Base-by-base conservation (phyloP, 495 filamentous ascomycete genomes). In the Talaromyces nanjingensis region DNA sequence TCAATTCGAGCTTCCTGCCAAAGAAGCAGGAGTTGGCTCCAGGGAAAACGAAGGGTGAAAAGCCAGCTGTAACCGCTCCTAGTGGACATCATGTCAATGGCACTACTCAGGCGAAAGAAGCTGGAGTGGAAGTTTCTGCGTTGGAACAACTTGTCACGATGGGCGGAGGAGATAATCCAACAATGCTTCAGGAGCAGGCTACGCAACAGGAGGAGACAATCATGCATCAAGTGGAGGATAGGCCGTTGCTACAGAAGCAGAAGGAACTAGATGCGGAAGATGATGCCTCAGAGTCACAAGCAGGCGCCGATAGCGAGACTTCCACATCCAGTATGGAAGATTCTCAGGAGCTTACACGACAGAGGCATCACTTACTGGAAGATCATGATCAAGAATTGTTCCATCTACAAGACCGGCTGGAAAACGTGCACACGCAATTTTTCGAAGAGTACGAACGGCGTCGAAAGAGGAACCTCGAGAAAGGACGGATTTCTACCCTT, bases 1-100 rank as follows among this genome's bases (percentile, higher is more conserved):
- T 99, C 79, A 99, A 99, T 78, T 96, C 94, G 2, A 96, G 90
- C 68, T 98, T 98, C 73, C 73, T 99, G 60, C 96, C 94, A 0
- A 94, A 96, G 71, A 86, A 90, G 58, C 86, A 91, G 66, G 92
- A 93, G 59, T 74, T 93, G 24, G 83, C 76, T 37, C 66, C 76
- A 11, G 29, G 62, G 45, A 62, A 27, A 22, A 68, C 59, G 1
- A 69, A 69, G 22, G 68, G 69, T 12, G 65, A 69, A 27, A 70
- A 72, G 39, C 54, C 64, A 22, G 65, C 65, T 3, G 65, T 68
- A 12, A 69, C 68, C 9, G 64, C 72, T 47, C 60, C 65, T 0
- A 64, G 66, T 7, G 73, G 78, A 62, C 68, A 76, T 20, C 74
- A 79, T 60, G 73, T 70, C 29, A 78, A 77, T 58, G 75, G 73